Base-by-base conservation (phyloP, 305 asterid genomes). In the Solanum hybrid region DNA sequence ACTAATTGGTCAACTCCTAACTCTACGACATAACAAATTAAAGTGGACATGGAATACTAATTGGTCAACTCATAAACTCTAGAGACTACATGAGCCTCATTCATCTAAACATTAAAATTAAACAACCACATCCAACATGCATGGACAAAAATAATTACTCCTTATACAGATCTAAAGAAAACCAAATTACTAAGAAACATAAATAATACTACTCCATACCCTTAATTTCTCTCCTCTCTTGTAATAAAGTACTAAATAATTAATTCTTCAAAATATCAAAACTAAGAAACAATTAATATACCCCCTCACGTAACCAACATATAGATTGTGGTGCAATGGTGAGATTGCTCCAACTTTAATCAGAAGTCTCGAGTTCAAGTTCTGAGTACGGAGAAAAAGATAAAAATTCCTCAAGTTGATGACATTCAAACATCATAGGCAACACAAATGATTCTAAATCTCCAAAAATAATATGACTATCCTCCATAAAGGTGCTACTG, bases 391-490 rank as follows among this genome's bases (percentile, higher is more conserved):
- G 66, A 51, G 66, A 51, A 51, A 51, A 51, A 51, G 66, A 51
- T 15, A 51, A 51, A 51, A 51, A 51, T 51, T 17, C 66, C 66
- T 15, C 66, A 15, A 51, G 66, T 51, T 6, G 66, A 6, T 27
- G 35, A 32, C 91, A 94, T 12, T 94, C 94, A 37, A 95, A 96
- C 90, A 95, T 94, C 29, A 66, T 66, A 3, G 95, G 89, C 31
- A 96, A 91, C 34, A 88, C 90, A 72, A 95, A 93, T 29, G 95
- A 87, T 73, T 91, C 94, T 29, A 91, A 92, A 69, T 93, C 93
- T 36, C 96, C 96, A 85, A 96, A 97, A 22, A 95, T 91, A 78
- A 92, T 89, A 88, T 94, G 96, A 78, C 95, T 94, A 36, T 94
- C 98, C 37, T 95, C 95, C 0, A 91, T 79, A 60, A 93, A 94